Evolutionary conservation across 768 basidiomycete genomes (phyloP).

Genomic region (Leccinum ochraceum): DNA sequence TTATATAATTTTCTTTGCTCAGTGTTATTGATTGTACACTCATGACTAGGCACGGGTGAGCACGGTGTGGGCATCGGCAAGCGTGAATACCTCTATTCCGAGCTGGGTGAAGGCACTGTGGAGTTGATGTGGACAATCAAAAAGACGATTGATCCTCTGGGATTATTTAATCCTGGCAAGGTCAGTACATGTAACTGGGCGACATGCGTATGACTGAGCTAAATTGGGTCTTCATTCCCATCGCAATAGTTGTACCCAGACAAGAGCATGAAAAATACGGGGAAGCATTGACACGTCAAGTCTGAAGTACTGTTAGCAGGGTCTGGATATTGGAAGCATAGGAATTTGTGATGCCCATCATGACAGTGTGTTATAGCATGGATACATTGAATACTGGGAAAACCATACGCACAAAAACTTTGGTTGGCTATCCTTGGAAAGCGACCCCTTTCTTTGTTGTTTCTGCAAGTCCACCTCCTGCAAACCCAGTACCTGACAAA

Average conservation of each 20-base stretch:
- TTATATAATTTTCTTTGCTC: neutral
- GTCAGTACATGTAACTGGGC: constrained; percentile 36
- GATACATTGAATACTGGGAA: neutral
- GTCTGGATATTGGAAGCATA: neutral
- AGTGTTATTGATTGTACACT: neutral
- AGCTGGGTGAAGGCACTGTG: constrained; percentile 83
- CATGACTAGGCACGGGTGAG: constrained; percentile 64
- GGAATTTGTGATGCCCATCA: neutral
- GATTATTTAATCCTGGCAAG: constrained; percentile 86
- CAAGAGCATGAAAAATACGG: constrained; percentile 21
- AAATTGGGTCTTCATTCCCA: neutral
- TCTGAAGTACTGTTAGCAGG: neutral
- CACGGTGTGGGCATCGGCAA: constrained; percentile 91
- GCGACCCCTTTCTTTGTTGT: constrained; percentile 76
- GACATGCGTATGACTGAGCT: neutral
- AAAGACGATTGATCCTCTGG: constrained; percentile 66
- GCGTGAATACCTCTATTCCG: constrained; percentile 74
- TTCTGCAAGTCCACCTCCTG: constrained; percentile 94
- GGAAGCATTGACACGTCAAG: constrained; percentile 1
- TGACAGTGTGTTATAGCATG: neutral
- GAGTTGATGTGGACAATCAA: constrained; percentile 85
- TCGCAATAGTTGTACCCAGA: constrained; percentile 20
- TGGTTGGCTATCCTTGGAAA: constrained; percentile 69
- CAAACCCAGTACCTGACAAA: constrained; percentile 81
- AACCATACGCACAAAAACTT: constrained; percentile 4